A percentile compares a stretch with the other conserved stretches of the same genome.
Evolutionary conservation across 306 rosid genomes (phyloP).

Genomic region (Glycine latifolia): DNA sequence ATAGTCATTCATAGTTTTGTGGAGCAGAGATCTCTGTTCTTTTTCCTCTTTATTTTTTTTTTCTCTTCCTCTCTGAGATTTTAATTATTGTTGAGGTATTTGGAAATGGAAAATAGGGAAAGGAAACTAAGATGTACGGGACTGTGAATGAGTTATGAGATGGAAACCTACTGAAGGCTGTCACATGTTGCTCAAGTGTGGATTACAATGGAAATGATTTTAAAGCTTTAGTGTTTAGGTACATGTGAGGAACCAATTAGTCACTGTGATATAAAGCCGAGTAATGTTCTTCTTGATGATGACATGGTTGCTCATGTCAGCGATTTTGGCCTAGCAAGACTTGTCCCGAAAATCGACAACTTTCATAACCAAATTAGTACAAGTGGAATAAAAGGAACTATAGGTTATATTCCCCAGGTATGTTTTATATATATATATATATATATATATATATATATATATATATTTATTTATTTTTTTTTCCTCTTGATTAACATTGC

Average conservation of each 20-base stretch:
- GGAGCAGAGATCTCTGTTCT: too few relatives aligned
- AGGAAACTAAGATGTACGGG: too few relatives aligned
- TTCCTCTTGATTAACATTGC: background rate
- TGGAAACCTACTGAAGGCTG: conserved; percentile 32
- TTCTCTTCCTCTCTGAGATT: too few relatives aligned
- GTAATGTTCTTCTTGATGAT: conserved; percentile 40
- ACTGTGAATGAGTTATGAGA: too few relatives aligned
- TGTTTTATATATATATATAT: background rate
- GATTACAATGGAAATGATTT: conserved; percentile 40
- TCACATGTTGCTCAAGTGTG: conserved; percentile 40
- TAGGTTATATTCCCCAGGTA: conserved; percentile 52
- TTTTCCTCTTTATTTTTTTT: too few relatives aligned
- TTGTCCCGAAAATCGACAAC: background rate
- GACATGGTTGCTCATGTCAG: conserved; percentile 37
- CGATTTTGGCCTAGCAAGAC: conserved; percentile 44
- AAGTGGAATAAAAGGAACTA: conserved; percentile 25
- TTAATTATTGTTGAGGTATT: too few relatives aligned
- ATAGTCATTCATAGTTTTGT: too few relatives aligned
- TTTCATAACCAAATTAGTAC: conserved; percentile 1
- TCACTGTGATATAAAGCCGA: conserved; percentile 45
- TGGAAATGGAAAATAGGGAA: too few relatives aligned
- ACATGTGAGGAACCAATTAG: conserved; percentile 29
- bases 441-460: too few relatives aligned
- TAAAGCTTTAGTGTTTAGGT: conserved; percentile 39
- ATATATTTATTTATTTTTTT: too few relatives aligned